These are phyloP conservation scores for Cryphonectria radicalis DNA, from an alignment of 2,329 filamentous ascomycete species.

Conservation along the genomic window DNA sequence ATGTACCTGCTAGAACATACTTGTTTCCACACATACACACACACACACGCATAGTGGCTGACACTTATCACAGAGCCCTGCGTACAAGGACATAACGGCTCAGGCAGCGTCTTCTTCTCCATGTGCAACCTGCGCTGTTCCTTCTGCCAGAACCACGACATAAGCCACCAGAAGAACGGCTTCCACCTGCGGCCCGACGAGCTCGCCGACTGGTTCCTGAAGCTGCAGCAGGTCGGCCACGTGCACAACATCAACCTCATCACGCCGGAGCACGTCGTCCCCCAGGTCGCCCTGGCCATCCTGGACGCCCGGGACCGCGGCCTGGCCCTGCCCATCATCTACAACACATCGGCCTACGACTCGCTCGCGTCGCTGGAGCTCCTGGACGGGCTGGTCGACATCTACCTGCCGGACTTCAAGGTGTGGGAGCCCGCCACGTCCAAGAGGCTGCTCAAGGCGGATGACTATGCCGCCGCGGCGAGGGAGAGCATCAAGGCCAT, in stretches of 20 bases:
- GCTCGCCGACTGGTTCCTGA: constrained; percentile 78
- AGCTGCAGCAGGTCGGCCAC: constrained; percentile 76
- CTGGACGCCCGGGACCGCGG: constrained; percentile 73
- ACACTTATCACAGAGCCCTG: constrained; percentile 66
- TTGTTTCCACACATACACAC: not conserved
- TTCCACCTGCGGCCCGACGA: constrained; percentile 79
- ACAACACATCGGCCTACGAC: constrained; percentile 85
- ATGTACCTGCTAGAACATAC: constrained; percentile 10
- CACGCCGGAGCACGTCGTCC: constrained; percentile 85
- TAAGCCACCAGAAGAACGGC: constrained; percentile 79
- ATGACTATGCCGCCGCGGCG: constrained; percentile 73
- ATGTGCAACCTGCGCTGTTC: constrained; percentile 72
- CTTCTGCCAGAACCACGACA: constrained; percentile 83
- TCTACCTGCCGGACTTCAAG: constrained; percentile 90
- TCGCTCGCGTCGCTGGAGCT: constrained; percentile 72
- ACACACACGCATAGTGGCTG: not conserved
- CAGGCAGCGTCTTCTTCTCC: constrained; percentile 80
- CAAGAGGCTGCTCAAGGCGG: constrained; percentile 75
- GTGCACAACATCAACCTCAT: constrained; percentile 92
- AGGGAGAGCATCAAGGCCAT: constrained; percentile 79
- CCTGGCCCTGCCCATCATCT: constrained; percentile 74
- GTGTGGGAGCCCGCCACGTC: constrained; percentile 72
- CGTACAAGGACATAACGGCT: constrained; percentile 80
- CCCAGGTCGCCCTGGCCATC: constrained; percentile 78
- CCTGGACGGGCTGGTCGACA: constrained; percentile 79